Percentiles rank a stretch among this genome's conserved stretches.
Conservation (phyloP, 164 flowering plant genomes). For the Magnolia kwangsiensis region DNA sequence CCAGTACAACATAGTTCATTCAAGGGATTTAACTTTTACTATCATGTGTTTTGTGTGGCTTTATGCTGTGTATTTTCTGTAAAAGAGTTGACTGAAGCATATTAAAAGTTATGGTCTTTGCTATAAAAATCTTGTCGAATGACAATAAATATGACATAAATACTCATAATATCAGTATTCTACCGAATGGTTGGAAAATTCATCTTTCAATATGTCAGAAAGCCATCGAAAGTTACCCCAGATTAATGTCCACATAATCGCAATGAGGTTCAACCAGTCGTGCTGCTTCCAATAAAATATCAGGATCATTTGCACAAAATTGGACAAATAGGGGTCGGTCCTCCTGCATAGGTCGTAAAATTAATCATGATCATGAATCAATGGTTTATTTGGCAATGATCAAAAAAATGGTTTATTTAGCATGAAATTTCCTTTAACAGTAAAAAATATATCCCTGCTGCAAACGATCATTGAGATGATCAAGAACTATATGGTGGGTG, state of each 20-base stretch:
- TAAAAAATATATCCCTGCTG: too few relatives aligned
- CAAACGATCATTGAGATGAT: too few relatives aligned
- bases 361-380: not conserved
- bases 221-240: conserved; percentile 53
- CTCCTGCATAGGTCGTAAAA: conserved; percentile 51
- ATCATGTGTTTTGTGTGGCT: too few relatives aligned
- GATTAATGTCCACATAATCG: conserved; percentile 93
- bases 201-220: not conserved
- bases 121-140: not conserved
- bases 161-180: not conserved
- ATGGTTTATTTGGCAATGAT: too few relatives aligned
- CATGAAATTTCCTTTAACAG: not conserved
- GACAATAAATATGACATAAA: not conserved
- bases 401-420: not conserved
- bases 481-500: too few relatives aligned
- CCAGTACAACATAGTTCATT: too few relatives aligned
- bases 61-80: too few relatives aligned
- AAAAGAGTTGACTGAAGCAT: not conserved
- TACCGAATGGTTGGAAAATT: not conserved
- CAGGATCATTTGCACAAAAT: conserved; percentile 97
- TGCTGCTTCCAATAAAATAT: conserved; percentile 72
- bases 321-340: conserved; percentile 97
- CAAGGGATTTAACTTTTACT: too few relatives aligned
- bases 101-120: not conserved
- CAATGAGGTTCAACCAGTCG: conserved; percentile 66